Evolutionary conservation across 768 basidiomycete genomes (phyloP).

Genomic region (Collybiopsis confluens): DNA sequence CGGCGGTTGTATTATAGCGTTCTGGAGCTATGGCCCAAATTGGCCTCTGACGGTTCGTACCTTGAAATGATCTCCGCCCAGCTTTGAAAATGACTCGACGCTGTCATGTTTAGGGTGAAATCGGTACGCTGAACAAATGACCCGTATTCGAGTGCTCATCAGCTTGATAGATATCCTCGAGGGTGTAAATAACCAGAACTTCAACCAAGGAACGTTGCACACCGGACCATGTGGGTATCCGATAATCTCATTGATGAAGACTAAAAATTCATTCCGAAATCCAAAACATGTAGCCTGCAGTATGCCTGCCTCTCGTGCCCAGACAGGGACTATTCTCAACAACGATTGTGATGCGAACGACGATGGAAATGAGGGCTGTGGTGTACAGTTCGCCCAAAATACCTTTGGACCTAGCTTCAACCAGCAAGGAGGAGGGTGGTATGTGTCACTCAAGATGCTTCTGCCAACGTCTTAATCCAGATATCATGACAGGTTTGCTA

Average conservation of each 20-base stretch:
- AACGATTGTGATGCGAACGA: constrained; percentile 47
- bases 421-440: constrained; percentile 59
- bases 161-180: constrained; percentile 54
- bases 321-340: constrained; percentile 23
- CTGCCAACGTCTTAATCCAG: neutral
- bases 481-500: constrained; percentile 44
- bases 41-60: constrained; percentile 43
- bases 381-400: constrained; percentile 38
- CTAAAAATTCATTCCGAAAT: neutral
- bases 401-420: constrained; percentile 62
- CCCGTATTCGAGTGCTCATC: too few relatives aligned
- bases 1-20: constrained; percentile 13
- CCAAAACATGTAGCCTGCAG: constrained; percentile 38
- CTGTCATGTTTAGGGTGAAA: constrained; percentile 17
- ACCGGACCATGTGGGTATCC: constrained; percentile 38
- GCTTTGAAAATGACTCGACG: too few relatives aligned
- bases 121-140: too few relatives aligned
- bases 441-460: constrained; percentile 12
- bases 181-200: constrained; percentile 52
- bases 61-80: too few relatives aligned
- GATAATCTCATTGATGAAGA: neutral
- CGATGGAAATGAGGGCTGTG: constrained; percentile 53
- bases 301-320: constrained; percentile 29
- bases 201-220: constrained; percentile 54
- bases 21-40: constrained; percentile 34